Base-by-base conservation (phyloP, 495 filamentous ascomycete genomes). In the Pseudevernia furfuracea region DNA sequence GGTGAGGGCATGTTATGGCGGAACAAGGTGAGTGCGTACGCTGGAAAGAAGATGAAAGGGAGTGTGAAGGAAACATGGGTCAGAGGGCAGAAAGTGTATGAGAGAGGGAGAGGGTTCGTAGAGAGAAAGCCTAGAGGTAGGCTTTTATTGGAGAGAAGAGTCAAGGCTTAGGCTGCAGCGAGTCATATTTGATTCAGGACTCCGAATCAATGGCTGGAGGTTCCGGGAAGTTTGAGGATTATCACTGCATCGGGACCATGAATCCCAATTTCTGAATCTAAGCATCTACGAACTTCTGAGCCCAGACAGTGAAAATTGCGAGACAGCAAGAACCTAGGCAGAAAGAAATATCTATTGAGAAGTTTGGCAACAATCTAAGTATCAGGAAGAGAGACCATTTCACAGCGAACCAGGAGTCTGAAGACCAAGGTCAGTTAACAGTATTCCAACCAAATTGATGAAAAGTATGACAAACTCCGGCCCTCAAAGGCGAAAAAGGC, bases 1-100 rank as follows among this genome's bases (percentile, higher is more conserved):
- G 79, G 79, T 38, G 80, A 83, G 70, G 79, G 79, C 38, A 96
- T 98, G 93, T 82, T 94, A 48, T 98, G 96, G 83, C 85, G 92
- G 69, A 97, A 98, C 74, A 95, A 96, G 74, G 90, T 90, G 78
- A 90, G 85, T 32, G 94, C 94, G 4, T 98, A 96, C 79, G 89
- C 97, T 75, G 91, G 91, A 32, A 87, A 85, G 68, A 82, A 74
- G 9, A 84, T 98, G 72, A 82, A 79, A 62, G 94, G 94, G 0
- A 82, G 89, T 66, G 93, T 97, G 19, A 82, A 78, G 60, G 91
- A 96, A 80, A 97, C 94, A 12, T 97, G 91, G 91, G 71, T 98
- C 52, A 79, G 93, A 41, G 94, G 94, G 2, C 75, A 77, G 67
- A 87, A 82, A 72, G 82, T 97, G 37, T 96, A 88, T 73, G 81